Conservation (phyloP, 2,329 filamentous ascomycete genomes). For the Fusarium sarcochroum region DNA sequence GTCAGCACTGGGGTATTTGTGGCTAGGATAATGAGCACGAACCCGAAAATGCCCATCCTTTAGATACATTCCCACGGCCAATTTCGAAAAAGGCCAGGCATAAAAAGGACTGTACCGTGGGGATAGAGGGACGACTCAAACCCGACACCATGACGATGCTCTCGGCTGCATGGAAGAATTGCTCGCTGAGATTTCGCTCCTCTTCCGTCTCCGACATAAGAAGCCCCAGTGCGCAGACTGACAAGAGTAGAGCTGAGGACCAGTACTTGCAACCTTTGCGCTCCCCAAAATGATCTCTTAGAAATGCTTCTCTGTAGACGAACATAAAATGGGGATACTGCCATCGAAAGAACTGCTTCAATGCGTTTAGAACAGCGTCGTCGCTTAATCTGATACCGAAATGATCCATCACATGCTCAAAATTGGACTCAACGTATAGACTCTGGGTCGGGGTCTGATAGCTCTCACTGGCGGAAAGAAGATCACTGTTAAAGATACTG, state of each 20-base stretch:
- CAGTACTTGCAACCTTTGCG: constrained; percentile 12
- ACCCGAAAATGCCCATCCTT: constrained; percentile 14
- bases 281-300: constrained; percentile 17
- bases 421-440: not conserved
- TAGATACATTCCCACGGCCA: not conserved
- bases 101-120: not conserved
- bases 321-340: constrained; percentile 21
- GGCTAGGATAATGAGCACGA: too few species aligned
- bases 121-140: not conserved
- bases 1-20: accelerated
- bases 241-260: constrained; percentile 3
- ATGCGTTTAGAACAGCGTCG: constrained; percentile 1
- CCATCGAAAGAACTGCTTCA: constrained; percentile 17
- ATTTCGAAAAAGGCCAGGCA: constrained; percentile 11
- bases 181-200: not conserved
- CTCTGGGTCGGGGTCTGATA: not conserved
- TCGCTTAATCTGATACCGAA: constrained; percentile 12
- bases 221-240: not conserved
- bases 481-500: constrained; percentile 5
- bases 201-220: constrained; percentile 1
- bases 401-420: constrained; percentile 9
- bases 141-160: constrained; percentile 4
- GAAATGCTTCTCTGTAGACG: constrained; percentile 5
- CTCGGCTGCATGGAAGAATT: not conserved
- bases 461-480: constrained; percentile 3